Evolutionary conservation across 352 stramenopile genomes (phyloP), one percentile per base, ranked within the genome.

Genomic region (Halophytophthora batemanensis): DNA sequence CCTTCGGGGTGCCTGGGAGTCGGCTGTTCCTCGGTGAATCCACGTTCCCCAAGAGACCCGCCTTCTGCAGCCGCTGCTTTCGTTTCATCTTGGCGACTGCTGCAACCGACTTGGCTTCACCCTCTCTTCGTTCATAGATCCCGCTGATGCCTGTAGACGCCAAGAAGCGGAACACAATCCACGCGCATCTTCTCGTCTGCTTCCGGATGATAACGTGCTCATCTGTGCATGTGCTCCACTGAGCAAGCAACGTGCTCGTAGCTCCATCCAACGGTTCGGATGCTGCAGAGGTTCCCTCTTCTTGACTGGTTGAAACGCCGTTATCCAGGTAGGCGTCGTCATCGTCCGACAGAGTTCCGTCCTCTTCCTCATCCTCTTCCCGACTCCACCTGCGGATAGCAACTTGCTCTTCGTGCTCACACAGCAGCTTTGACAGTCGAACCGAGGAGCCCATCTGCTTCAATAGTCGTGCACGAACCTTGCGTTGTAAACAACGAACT

Each of bases 131-230:
- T 42, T 92, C 82, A 25, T 85, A 67, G 23, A 75, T 74, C 13
- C 78, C 84, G 31, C 73, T 85, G 14, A 95, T 85, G 2, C 74
- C 77, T 6, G 84, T 77, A 8, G 77, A 81, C 5, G 77, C 71
- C 18, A 95, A 64, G 52, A 93, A 90, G 1, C 80, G 74, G 41
- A 95, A 95, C 19, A 93, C 77, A 33, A 92, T 75, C 82, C 82
- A 93, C 6, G 84, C 82, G 19, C 80, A 90, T 33, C 60, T 67
- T 52, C 69, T 72, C 1, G 79, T 82, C 38, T 87, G 77, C 48
- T 89, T 89, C n/a, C 69, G 62, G 53, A 86, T 57, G 13, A 95
- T 52, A 34, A 93, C 69, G 8, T 78, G 59, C 22, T 92, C 78
- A 31, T 90, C 78, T 13, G 76, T 87, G 36, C 70, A 87, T 4